Evolutionary conservation across 257 asterid species (phyloP).

Genomic region (Solanum pimpinellifolium): DNA sequence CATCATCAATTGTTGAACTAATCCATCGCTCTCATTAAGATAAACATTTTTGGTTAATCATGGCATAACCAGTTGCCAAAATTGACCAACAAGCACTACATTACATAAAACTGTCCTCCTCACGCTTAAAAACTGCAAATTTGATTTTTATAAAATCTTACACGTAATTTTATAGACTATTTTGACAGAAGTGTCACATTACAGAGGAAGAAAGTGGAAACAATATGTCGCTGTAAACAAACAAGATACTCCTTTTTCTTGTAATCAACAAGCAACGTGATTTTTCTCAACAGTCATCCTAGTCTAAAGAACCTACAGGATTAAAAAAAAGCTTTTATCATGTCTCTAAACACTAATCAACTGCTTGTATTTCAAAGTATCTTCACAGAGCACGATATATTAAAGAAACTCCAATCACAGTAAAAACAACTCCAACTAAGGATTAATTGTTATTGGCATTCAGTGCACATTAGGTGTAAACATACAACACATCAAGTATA

Average conservation of each 20-base stretch:
- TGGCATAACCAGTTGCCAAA: constrained; percentile 11
- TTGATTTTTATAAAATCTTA: neutral
- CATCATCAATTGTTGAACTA: neutral
- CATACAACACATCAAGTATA: neutral
- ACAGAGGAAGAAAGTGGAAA: neutral
- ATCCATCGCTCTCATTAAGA: neutral
- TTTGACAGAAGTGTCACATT: neutral
- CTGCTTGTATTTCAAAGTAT: neutral
- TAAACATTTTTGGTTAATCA: constrained; percentile 1
- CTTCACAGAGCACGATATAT: neutral
- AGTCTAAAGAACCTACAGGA: neutral
- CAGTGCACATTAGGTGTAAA: neutral
- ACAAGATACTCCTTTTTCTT: neutral
- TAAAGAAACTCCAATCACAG: neutral
- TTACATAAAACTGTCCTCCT: neutral
- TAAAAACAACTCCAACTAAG: neutral
- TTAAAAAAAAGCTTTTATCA: neutral
- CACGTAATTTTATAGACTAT: neutral
- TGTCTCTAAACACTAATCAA: neutral
- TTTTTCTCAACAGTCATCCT: neutral
- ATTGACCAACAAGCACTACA: constrained; percentile 15
- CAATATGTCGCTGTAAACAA: neutral
- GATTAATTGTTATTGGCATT: neutral
- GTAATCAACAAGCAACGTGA: neutral
- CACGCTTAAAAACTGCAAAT: neutral